Conservation (phyloP, 768 basidiomycete species). For the Suillus brevipes region DNA sequence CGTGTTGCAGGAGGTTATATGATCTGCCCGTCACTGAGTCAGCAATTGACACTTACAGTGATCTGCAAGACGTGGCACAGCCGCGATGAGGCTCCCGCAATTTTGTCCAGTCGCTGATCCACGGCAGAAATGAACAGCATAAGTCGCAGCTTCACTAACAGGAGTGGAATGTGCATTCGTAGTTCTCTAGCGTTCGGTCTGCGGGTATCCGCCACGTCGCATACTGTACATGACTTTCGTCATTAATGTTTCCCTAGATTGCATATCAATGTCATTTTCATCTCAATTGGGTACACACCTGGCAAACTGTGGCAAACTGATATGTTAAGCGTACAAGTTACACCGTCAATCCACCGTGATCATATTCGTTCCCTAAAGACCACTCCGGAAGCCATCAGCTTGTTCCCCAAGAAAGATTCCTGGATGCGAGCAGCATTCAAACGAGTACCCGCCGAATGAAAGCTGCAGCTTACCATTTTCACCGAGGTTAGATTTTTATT, state of each 20-base stretch:
- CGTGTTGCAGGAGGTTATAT: not conserved
- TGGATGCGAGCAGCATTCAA: not conserved
- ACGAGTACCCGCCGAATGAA: not conserved
- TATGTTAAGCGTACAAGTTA: not conserved
- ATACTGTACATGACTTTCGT: not conserved
- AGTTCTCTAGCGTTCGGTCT: not conserved
- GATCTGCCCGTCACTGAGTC: not conserved
- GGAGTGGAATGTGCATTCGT: not conserved
- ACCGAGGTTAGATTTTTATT: not conserved
- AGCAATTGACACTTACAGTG: not conserved
- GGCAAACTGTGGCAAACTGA: not conserved
- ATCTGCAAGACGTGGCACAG: not conserved
- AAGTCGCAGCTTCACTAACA: not conserved
- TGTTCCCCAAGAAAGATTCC: not conserved
- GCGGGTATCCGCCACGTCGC: not conserved
- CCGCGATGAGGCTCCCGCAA: not conserved
- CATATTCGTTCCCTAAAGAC: not conserved
- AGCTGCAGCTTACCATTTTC: not conserved
- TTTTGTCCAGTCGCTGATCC: not conserved
- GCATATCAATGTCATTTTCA: not conserved
- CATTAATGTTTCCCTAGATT: not conserved
- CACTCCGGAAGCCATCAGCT: too few relatives aligned
- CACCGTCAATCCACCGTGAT: not conserved
- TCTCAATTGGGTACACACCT: not conserved
- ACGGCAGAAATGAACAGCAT: not conserved